These are phyloP conservation scores for Gynandropsis gynandra DNA, from an alignment of 345 rosid genomes.

Conservation along the genomic window DNA sequence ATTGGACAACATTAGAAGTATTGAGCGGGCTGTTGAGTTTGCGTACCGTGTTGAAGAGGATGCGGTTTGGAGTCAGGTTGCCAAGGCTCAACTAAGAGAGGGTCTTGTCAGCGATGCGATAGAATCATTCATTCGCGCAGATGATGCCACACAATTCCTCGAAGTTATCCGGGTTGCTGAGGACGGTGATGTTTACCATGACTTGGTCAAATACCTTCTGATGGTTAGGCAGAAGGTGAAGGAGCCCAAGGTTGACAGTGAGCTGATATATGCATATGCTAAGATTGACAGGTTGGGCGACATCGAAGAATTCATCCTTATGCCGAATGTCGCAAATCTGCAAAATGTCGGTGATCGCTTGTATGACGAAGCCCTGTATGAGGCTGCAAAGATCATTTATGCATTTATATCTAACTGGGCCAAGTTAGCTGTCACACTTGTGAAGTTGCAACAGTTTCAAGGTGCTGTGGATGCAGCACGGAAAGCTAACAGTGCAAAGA, in stretches of 20 bases:
- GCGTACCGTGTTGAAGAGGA: constrained; percentile 98
- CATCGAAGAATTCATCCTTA: constrained; percentile 89
- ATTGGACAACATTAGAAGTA: constrained; percentile 59
- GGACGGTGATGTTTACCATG: constrained; percentile 79
- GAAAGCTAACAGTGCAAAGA: constrained; percentile 97
- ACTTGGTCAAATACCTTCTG: constrained; percentile 85
- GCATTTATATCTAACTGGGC: constrained; percentile 99
- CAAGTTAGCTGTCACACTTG: constrained; percentile 89
- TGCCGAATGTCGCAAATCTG: constrained; percentile 97
- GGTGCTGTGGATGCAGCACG: constrained; percentile 99
- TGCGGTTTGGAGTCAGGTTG: constrained; percentile 97
- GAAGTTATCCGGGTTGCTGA: constrained; percentile 70
- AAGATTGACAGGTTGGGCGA: constrained; percentile 84
- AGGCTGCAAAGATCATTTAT: constrained; percentile 93
- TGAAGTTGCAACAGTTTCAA: constrained; percentile 90
- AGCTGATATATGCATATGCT: constrained; percentile 94
- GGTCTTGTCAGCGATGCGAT: constrained; percentile 96
- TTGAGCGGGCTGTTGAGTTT: constrained; percentile 88
- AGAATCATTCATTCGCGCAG: constrained; percentile 93
- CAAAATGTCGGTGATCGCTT: constrained; percentile 93
- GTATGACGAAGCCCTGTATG: constrained; percentile 75
- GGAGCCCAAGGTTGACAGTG: constrained; percentile 92
- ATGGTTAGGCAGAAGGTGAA: constrained; percentile 98
- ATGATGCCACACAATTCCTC: constrained; percentile 73
- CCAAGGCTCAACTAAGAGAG: constrained; percentile 86